A percentile compares a stretch with the other conserved stretches of the same genome.
These are phyloP conservation scores for Emergomyces orientalis DNA, from an alignment of 2,329 filamentous ascomycete species.

Conservation along the genomic window DNA sequence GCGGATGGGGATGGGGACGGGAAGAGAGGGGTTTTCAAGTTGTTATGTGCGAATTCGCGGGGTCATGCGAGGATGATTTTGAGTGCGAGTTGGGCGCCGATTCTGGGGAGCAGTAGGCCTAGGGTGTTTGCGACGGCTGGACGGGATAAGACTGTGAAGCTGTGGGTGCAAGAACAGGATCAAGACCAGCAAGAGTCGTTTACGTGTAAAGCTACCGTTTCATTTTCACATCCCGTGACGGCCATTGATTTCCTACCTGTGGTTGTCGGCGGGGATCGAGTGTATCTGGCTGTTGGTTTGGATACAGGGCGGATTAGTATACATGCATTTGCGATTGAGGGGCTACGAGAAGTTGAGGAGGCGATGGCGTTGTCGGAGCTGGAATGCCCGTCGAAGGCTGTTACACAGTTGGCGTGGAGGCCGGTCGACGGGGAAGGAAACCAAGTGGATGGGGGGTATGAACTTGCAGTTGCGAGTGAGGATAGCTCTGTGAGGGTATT, in stretches of 20 bases:
- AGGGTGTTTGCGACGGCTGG: conserved; percentile 73
- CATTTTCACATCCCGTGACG: conserved; percentile 54
- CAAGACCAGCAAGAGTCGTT: conserved; percentile 33
- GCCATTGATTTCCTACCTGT: conserved; percentile 56
- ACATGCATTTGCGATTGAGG: conserved; percentile 30
- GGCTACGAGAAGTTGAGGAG: conserved; percentile 22
- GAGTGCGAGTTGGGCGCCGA: conserved; percentile 71
- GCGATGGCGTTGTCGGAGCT: conserved; percentile 26
- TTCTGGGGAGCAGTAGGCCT: conserved; percentile 19
- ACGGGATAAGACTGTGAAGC: conserved; percentile 72
- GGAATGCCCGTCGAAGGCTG: conserved; percentile 52
- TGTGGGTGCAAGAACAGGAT: conserved; percentile 48
- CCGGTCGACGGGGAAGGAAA: conserved; percentile 31
- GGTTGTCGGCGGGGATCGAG: conserved; percentile 19
- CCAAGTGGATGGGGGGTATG: conserved; percentile 18
- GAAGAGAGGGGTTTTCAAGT: conserved; percentile 41
- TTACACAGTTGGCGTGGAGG: conserved; percentile 62
- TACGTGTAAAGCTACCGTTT: conserved; percentile 45
- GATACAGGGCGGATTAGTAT: conserved; percentile 40
- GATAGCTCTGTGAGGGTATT: conserved; percentile 37
- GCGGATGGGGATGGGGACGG: neutral
- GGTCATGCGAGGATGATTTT: conserved; percentile 90
- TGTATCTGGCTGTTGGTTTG: conserved; percentile 39
- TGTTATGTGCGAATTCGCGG: conserved; percentile 62
- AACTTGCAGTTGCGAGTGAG: conserved; percentile 40